Base-by-base conservation (phyloP, 192 early-diverging fungal genomes). In the Umbelopsis vinacea region DNA sequence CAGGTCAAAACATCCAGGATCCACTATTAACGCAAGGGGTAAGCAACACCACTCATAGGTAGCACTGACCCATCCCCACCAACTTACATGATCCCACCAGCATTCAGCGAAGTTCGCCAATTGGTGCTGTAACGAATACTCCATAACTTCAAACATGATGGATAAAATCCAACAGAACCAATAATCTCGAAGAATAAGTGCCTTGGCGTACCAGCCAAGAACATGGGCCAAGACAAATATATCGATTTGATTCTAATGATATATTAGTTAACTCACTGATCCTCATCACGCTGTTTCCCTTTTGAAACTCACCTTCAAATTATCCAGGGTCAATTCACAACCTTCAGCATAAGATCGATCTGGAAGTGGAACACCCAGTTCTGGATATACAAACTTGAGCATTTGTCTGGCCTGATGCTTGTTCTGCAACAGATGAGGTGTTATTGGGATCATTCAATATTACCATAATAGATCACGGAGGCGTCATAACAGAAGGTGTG, bases 41-140 rank as follows among this genome's bases (percentile, higher is more conserved):
- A 52, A 54, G 11, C 46, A 43, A 43, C 40, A 43, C 40, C 8
- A 12, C 6, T 43, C 8, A 43, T 43, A 43, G 5, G 40, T 29
- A 29, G 3, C 29, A 29, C 40, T 43, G 8, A n/a, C 40, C 40
- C 40, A 43, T 43, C 40, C n/a, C 6, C 40, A 43, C 5, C 6
- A 43, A 78, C 89, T 74, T 86, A 92, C 91, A 80, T 98, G 95
- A 85, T 98, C 95, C 96, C 96, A 98, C 96, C 96, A 98, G 78
- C 97, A 98, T 86, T 98, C 97, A 68, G 93, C 92, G 85, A 98
- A 98, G 81, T 98, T 98, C 66, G 93, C 92, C 76, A 98, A 85
- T 77, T 97, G 97, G 82, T 98, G 96, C 70, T 91, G 87, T 52
- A 98, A 84, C 60, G 95, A 93, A 82, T 98, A 98, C 75, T 98